phyloP scores from a whole-genome alignment of 257 asterid species.

The Rauvolfia tetraphylla region DNA sequence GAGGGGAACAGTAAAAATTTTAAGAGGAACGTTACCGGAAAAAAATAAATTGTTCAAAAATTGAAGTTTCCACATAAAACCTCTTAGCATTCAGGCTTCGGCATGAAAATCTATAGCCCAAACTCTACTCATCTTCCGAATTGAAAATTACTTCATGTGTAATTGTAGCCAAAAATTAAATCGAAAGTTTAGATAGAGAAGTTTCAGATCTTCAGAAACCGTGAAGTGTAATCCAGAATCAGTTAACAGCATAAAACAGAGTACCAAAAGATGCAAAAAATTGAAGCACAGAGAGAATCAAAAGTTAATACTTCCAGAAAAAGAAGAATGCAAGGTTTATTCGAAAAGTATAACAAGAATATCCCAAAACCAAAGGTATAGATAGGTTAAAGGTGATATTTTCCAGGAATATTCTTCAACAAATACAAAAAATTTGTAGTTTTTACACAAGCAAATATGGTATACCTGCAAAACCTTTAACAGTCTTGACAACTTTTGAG shows the following conservation, averaged over 20 bases:
- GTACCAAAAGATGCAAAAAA: not conserved
- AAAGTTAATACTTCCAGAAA: not conserved
- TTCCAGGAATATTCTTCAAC: not conserved
- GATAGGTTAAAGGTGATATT: not conserved
- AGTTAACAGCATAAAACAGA: conserved; percentile 3
- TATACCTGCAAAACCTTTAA: conserved; percentile 61
- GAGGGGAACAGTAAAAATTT: not conserved
- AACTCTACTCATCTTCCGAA: not conserved
- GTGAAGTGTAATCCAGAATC: not conserved
- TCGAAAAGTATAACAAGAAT: not conserved
- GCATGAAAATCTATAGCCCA: not conserved
- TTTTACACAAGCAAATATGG: not conserved
- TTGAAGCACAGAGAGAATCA: too few species aligned
- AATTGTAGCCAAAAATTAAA: not conserved
- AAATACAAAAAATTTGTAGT: not conserved
- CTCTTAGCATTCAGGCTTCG: too few species aligned
- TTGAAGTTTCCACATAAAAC: not conserved
- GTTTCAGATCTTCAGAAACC: not conserved
- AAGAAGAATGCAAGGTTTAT: not conserved
- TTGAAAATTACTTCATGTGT: not conserved
- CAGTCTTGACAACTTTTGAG: conserved; percentile 40
- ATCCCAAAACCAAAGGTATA: not conserved
- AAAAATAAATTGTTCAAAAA: not conserved
- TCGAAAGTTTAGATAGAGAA: not conserved
- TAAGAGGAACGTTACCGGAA: not conserved